Percentiles rank a stretch among this genome's conserved stretches.
Conservation (phyloP, 2,329 filamentous ascomycete genomes). For the Didymella glomerata region DNA sequence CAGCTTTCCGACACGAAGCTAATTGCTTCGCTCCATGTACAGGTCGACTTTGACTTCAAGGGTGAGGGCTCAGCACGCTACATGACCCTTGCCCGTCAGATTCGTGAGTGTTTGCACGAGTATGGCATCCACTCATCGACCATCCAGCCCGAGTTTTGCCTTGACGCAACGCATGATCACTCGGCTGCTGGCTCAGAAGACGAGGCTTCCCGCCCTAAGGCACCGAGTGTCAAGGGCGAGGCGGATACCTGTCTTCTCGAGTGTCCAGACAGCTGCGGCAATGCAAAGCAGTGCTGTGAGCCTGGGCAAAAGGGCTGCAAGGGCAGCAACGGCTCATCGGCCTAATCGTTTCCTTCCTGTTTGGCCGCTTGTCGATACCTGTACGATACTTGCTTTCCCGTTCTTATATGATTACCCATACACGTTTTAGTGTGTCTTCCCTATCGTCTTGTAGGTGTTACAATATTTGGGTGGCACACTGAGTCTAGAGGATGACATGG, state of each 20-base stretch:
- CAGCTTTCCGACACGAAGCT: conserved; percentile 95
- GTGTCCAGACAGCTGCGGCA: conserved; percentile 55
- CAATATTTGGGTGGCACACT: not conserved
- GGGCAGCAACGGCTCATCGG: conserved; percentile 29
- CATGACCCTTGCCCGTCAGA: conserved; percentile 86
- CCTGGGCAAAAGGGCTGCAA: conserved; percentile 42
- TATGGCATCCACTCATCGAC: conserved; percentile 98
- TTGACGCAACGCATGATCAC: conserved; percentile 56
- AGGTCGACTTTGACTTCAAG: conserved; percentile 88
- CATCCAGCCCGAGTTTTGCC: conserved; percentile 87
- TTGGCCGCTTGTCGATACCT: conserved; percentile 7
- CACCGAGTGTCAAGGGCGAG: conserved; percentile 48
- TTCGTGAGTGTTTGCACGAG: conserved; percentile 87
- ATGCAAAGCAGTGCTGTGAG: conserved; percentile 54
- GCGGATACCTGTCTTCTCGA: conserved; percentile 54
- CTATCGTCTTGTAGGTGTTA: conserved; percentile 8
- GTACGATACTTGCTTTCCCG: conserved; percentile 20
- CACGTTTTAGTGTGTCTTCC: conserved; percentile 7
- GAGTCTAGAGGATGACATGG: not conserved
- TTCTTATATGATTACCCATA: conserved; percentile 5
- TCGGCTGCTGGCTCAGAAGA: conserved; percentile 44
- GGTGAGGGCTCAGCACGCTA: conserved; percentile 80
- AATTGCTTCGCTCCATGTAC: conserved; percentile 91
- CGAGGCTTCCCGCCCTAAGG: conserved; percentile 45
- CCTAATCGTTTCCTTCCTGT: conserved; percentile 11